These are phyloP conservation scores for Sporothrix mexicana DNA, from an alignment of 2,329 filamentous ascomycete genomes.

Conservation along the genomic window DNA sequence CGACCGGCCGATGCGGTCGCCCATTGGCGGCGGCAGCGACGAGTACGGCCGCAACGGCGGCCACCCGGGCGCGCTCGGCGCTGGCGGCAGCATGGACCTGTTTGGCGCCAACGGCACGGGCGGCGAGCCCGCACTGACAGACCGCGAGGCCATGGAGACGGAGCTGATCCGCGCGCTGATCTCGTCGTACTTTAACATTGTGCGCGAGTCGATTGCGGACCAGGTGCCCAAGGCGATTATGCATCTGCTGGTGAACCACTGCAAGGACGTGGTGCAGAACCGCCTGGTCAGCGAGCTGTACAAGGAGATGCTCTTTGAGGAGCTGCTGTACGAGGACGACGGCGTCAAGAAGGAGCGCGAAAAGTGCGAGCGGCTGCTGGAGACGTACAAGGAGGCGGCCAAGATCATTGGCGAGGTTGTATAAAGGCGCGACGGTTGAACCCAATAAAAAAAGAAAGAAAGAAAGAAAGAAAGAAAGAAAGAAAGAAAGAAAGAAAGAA, in stretches of 20 bases:
- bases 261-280: slow-evolving; percentile 97
- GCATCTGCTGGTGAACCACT: slow-evolving; percentile 98
- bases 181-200: slow-evolving; percentile 98
- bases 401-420: slow-evolving; percentile 98
- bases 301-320: slow-evolving; percentile 87
- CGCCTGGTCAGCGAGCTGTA: slow-evolving; percentile 94
- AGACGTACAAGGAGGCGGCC: slow-evolving; percentile 95
- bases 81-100: slow-evolving; percentile 34
- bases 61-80: slow-evolving; percentile 28
- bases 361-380: slow-evolving; percentile 95
- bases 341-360: slow-evolving; percentile 80
- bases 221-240: slow-evolving; percentile 99
- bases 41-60: slow-evolving; percentile 20
- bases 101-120: slow-evolving; percentile 52
- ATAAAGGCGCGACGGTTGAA: slow-evolving; percentile 49
- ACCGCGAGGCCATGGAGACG: slow-evolving; percentile 95
- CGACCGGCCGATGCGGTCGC: slow-evolving; percentile 62
- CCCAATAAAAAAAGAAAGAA: not conserved
- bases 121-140: slow-evolving; percentile 85
- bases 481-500: not conserved
- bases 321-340: slow-evolving; percentile 96
- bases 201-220: slow-evolving; percentile 96
- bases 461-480: not conserved
- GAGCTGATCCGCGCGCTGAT: slow-evolving; percentile 96
- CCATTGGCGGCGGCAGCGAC: slow-evolving; percentile 42